Conservation (phyloP, 75 land plant species). For the Sequoia sempervirens region DNA sequence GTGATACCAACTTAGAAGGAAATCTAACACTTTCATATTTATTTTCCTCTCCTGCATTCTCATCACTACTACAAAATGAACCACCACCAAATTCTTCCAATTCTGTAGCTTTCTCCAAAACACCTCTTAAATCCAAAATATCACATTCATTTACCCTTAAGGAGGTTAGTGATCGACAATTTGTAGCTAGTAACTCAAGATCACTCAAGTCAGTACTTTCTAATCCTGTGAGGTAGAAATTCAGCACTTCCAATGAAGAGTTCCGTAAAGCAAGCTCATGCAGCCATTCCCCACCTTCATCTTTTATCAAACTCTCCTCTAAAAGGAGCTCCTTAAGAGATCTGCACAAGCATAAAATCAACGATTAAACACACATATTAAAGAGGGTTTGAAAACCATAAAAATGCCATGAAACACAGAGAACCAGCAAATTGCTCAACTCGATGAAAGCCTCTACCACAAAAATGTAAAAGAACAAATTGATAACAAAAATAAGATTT, state of each 20-base stretch:
- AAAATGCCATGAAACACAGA: background rate
- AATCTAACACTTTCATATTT: conserved; percentile 4
- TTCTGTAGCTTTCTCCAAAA: conserved; percentile 5
- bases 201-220: conserved; percentile 18
- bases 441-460: background rate
- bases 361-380: background rate
- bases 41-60: background rate
- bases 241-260: conserved; percentile 59
- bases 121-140: conserved; percentile 11
- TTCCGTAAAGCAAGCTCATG: conserved; percentile 70
- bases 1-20: conserved; percentile 18
- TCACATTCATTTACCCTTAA: conserved; percentile 34
- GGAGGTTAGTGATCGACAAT: conserved; percentile 28
- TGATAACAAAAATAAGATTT: background rate
- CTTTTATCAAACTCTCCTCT: conserved; percentile 74
- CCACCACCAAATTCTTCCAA: conserved; percentile 35
- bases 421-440: background rate
- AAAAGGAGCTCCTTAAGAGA: conserved; percentile 54
- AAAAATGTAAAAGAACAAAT: background rate
- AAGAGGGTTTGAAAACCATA: background rate
- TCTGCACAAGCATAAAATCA: conserved; percentile 34
- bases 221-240: conserved; percentile 69
- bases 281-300: conserved; percentile 80
- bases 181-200: conserved; percentile 24
- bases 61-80: conserved; percentile 5